A percentile compares a stretch with the other conserved stretches of the same genome.
Conservation (phyloP, 2,329 filamentous ascomycete species). For the Tolypocladium inflatum region DNA sequence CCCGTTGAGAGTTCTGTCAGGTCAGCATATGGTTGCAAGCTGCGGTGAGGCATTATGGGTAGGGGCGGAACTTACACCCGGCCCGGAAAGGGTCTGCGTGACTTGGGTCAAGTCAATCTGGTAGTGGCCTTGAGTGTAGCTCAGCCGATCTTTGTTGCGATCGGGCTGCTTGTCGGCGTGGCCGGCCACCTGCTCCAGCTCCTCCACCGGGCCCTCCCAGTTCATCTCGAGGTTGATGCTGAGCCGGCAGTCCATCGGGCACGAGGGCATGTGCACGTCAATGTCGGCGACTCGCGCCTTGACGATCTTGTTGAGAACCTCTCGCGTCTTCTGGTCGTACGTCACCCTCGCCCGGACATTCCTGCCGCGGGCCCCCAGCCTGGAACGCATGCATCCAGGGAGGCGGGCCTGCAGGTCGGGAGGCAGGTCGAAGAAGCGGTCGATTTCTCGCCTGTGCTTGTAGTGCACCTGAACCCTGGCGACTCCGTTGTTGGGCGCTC, state of each 20-base stretch:
- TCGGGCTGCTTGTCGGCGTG: conserved; percentile 39
- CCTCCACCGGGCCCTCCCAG: conserved; percentile 60
- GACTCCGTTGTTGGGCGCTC: conserved; percentile 34
- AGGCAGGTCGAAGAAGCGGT: conserved; percentile 74
- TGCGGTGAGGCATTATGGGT: not conserved
- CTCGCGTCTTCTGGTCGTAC: conserved; percentile 60
- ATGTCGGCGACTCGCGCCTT: conserved; percentile 83
- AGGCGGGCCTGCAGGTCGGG: conserved; percentile 47
- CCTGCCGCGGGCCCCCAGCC: conserved; percentile 41
- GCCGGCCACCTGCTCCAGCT: conserved; percentile 34
- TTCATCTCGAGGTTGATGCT: conserved; percentile 93
- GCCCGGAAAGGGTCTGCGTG: conserved; percentile 33
- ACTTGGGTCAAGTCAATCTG: conserved; percentile 93
- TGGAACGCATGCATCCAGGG: conserved; percentile 52
- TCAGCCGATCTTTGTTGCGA: conserved; percentile 81
- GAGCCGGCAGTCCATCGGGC: conserved; percentile 80
- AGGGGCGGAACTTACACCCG: conserved; percentile 21
- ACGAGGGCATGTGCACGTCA: conserved; percentile 72
- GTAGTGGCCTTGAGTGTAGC: conserved; percentile 80
- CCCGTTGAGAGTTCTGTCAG: conserved; percentile 26
- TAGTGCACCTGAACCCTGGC: conserved; percentile 62
- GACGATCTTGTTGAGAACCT: conserved; percentile 73
- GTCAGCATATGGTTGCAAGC: not conserved
- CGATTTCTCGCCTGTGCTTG: conserved; percentile 70
- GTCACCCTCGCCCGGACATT: conserved; percentile 51